Evolutionary conservation across 2,329 filamentous ascomycete species (phyloP).

Genomic region (Aspergillus alliaceus): DNA sequence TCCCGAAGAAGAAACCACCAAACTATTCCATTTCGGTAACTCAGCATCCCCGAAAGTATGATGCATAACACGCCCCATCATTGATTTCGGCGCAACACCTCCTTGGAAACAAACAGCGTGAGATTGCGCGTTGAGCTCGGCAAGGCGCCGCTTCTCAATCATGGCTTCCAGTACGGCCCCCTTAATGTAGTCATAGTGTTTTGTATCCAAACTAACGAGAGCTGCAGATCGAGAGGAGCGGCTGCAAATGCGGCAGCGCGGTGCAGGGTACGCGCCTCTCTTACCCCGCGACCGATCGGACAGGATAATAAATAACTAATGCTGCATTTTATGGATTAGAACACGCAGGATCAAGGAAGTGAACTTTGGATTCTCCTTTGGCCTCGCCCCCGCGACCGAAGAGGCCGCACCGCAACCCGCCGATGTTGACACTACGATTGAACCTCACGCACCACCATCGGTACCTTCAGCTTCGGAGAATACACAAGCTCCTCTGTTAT

Average conservation of each 20-base stretch:
- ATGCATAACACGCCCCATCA: constrained; percentile 5
- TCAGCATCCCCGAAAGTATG: not conserved
- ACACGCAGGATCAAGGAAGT: constrained; percentile 49
- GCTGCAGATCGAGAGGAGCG: constrained; percentile 53
- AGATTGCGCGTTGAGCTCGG: constrained; percentile 32
- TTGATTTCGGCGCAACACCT: not conserved
- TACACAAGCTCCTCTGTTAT: constrained; percentile 7
- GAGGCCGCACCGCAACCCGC: constrained; percentile 28
- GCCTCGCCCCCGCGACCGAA: constrained; percentile 24
- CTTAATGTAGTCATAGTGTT: no score
- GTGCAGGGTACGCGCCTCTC: constrained; percentile 51
- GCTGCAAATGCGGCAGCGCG: constrained; percentile 57
- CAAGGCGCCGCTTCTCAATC: constrained; percentile 29
- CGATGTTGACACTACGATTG: constrained; percentile 16
- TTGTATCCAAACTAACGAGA: constrained; percentile 6
- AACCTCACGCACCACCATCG: constrained; percentile 19
- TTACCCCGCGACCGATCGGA: constrained; percentile 22
- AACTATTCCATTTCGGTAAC: not conserved
- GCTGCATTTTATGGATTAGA: constrained; percentile 30
- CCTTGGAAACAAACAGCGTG: constrained; percentile 8
- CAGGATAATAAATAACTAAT: constrained; percentile 22
- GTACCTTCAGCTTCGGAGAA: constrained; percentile 12
- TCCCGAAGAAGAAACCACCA: not conserved
- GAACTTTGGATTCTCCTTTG: constrained; percentile 53
- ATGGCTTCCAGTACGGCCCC: constrained; percentile 41